Evolutionary conservation across 2,329 filamentous ascomycete genomes (phyloP), one percentile per base, ranked within the genome.

Genomic region (Zalaria obscura): DNA sequence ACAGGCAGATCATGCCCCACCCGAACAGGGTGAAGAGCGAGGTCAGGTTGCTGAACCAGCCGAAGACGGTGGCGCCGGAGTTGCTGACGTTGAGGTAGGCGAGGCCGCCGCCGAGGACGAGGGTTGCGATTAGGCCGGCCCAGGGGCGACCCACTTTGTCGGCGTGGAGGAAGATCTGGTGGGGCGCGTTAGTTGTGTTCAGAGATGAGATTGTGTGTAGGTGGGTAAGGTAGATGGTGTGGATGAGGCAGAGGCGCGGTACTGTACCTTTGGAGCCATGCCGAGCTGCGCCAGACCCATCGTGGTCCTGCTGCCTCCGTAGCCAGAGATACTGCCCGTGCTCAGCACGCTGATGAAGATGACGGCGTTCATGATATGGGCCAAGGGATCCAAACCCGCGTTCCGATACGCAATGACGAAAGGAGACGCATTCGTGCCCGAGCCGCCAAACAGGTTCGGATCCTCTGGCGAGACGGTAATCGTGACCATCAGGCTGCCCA

Each of bases 21-120:
- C 82, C 79, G 2, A 84, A 56, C 52, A 84, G 84, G 0, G 79
- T 82, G 34, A 76, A 77, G 3, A 83, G 78, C 4, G 80, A 80
- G 5, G 70, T 75, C 0, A 83, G 64, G 51, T 81, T 83, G 52
- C 83, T 74, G 45, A 85, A 36, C 61, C 63, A 65, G 40, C 53
- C 55, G 47, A 66, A 65, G 10, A 66, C 62, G 4, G 49, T 50
- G 2, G 57, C 49, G n/a, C 58, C 57, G 2, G 52, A 56, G 34
- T 50, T 54, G 35, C 52, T 57, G 1, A 64, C 50, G 34, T 62
- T 64, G 43, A 65, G 45, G 45, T 55, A 60, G 4, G 51, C 51
- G 4, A 67, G 58, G 0, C 58, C 65, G 18, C 61, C 58, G 5
- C 62, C 52, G 6, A 56, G 47, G 25, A 48, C 9, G 11, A 54